phyloP scores from a whole-genome alignment of 768 basidiomycete genomes.

The Mycena kentingensis region DNA sequence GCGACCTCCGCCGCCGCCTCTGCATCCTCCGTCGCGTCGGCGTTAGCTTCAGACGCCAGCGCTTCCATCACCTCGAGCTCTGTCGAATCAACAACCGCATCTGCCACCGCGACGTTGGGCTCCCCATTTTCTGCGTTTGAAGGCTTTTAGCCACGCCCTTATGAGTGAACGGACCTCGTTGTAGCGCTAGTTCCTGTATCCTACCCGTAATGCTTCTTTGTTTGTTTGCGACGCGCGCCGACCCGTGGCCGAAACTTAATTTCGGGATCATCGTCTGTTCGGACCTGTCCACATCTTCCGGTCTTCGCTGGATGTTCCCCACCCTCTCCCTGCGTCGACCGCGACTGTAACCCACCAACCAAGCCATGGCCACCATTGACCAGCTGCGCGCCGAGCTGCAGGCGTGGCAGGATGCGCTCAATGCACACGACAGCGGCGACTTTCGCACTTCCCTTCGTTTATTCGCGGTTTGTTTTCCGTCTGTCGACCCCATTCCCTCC shows the following conservation, averaged over 20 bases:
- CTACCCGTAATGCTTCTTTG: no score
- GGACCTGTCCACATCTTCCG: no score
- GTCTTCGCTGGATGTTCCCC: neutral
- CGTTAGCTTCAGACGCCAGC: neutral
- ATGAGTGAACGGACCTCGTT: no score
- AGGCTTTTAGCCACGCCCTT: no score
- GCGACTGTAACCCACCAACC: no score
- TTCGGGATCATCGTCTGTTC: no score
- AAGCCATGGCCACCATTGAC: constrained; percentile 6
- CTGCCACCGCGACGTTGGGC: no score
- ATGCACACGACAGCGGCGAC: constrained; percentile 17
- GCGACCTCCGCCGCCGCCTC: neutral
- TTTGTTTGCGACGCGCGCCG: no score
- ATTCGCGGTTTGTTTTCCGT: constrained; percentile 20
- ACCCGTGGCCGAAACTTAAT: no score
- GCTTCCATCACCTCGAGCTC: neutral
- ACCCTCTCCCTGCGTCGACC: neutral
- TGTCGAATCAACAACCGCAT: neutral
- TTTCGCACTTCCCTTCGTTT: constrained; percentile 16
- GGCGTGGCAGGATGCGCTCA: constrained; percentile 20
- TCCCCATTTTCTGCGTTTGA: no score
- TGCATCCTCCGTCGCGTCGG: neutral
- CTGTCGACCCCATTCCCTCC: neutral
- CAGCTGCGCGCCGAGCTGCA: constrained; percentile 15
- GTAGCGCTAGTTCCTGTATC: no score